Conservation (phyloP, 176 grass and related monocot genomes). For the Phoenix dactylifera region DNA sequence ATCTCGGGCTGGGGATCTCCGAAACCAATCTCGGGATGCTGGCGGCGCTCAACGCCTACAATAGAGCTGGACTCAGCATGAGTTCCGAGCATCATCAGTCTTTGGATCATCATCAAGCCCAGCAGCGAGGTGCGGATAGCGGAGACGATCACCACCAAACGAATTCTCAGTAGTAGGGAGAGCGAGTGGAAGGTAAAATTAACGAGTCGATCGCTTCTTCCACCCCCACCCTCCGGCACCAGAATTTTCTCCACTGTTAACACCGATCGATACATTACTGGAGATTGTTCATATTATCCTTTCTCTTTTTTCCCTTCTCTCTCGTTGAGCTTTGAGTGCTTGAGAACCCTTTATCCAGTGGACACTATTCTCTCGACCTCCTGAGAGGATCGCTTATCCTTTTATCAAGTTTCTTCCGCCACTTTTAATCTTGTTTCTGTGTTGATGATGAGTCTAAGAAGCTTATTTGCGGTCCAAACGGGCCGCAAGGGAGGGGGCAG, state of each 20-base stretch:
- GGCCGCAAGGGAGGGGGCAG: conserved; percentile 1
- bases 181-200: not conserved
- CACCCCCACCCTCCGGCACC: no score
- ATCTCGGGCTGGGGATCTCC: conserved; percentile 43
- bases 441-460: conserved; percentile 32
- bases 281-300: not conserved
- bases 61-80: conserved; percentile 19
- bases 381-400: not conserved
- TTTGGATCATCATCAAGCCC: conserved; percentile 2
- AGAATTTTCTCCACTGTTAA: not conserved
- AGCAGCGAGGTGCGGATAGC: conserved; percentile 7
- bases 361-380: not conserved
- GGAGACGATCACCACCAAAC: conserved; percentile 15
- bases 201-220: no score
- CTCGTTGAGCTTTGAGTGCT: conserved; percentile 15
- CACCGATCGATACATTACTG: not conserved
- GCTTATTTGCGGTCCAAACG: conserved; percentile 7
- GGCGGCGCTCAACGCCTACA: conserved; percentile 66
- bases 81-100: not conserved
- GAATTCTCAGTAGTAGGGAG: conserved; percentile 1
- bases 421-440: conserved; percentile 22
- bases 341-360: conserved; percentile 17
- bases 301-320: not conserved
- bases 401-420: not conserved
- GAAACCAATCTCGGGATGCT: conserved; percentile 78